Percentiles rank a stretch among this genome's conserved stretches.
Conservation (phyloP, 805 yeast genomes). For the Ogataea corticis region DNA sequence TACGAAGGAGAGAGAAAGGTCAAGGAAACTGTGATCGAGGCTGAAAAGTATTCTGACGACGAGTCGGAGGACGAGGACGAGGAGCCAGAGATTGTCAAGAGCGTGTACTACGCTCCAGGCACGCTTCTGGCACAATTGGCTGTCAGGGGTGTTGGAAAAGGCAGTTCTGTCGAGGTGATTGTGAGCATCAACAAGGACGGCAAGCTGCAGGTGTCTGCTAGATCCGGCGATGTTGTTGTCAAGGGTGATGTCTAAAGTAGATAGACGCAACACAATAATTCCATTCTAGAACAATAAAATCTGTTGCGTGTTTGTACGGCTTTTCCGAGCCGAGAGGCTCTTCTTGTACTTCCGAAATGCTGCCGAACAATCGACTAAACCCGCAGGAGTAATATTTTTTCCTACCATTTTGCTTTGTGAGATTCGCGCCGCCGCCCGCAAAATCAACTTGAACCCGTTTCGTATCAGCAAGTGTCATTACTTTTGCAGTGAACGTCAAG, state of each 20-base stretch:
- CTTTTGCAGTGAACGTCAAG: background rate
- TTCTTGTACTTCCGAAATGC: background rate
- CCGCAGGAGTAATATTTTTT: too few species aligned
- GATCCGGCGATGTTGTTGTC: conserved; percentile 52
- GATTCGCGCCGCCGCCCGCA: background rate
- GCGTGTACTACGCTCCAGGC: conserved; percentile 72
- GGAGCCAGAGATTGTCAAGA: conserved; percentile 85
- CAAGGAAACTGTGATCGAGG: conserved; percentile 78
- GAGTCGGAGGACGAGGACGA: conserved; percentile 58
- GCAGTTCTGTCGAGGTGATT: conserved; percentile 66
- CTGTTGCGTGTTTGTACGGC: too few species aligned
- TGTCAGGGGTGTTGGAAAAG: conserved; percentile 65
- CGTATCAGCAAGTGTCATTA: background rate
- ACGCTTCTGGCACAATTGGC: conserved; percentile 76
- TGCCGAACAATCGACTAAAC: background rate
- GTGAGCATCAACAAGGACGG: conserved; percentile 68
- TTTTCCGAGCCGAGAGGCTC: background rate
- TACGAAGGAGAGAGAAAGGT: conserved; percentile 85
- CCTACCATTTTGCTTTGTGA: too few species aligned
- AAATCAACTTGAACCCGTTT: background rate
- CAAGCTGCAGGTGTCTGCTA: conserved; percentile 60
- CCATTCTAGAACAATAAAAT: conserved; percentile 2
- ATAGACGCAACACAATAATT: background rate
- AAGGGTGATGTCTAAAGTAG: conserved; percentile 43
- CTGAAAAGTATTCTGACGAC: conserved; percentile 54